Evolutionary conservation across 2,329 filamentous ascomycete species (phyloP).

Genomic region (Dryadomyces quercus-mongolicae): DNA sequence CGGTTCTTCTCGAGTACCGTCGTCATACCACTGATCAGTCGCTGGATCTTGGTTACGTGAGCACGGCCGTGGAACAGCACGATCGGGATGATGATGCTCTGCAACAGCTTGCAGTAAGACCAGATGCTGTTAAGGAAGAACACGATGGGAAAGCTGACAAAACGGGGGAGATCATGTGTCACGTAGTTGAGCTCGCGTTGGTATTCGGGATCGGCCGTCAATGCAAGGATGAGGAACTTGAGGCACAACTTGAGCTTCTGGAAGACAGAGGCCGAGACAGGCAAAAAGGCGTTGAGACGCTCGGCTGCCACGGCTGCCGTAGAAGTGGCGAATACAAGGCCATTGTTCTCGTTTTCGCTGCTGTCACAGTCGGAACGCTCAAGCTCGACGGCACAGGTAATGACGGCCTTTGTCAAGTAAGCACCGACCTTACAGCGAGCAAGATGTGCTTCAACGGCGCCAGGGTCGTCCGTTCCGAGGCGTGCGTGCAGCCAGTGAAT

Average conservation of each 20-base stretch:
- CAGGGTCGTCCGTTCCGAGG: not conserved
- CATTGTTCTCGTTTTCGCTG: not conserved
- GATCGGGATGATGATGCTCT: conserved; percentile 7
- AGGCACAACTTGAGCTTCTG: conserved; percentile 2
- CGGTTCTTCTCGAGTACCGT: conserved; percentile 9
- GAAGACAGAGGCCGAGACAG: not conserved
- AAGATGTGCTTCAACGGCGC: conserved; percentile 2
- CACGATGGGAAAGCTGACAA: conserved; percentile 20
- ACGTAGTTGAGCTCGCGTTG: conserved; percentile 28
- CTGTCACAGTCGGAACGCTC: not conserved
- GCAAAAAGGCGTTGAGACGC: not conserved
- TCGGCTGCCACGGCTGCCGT: not conserved
- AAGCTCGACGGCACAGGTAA: not conserved
- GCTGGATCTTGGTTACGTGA: conserved; percentile 24
- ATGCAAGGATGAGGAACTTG: conserved; percentile 28
- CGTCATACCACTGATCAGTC: conserved; percentile 13
- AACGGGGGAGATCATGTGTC: not conserved
- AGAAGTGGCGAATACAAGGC: not conserved
- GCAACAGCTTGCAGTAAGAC: conserved; percentile 9
- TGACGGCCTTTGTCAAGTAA: not conserved
- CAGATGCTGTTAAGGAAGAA: conserved; percentile 18
- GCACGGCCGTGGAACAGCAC: conserved; percentile 22
- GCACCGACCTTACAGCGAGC: conserved; percentile 8
- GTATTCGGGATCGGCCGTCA: conserved; percentile 30
- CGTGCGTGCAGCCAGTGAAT: conserved; percentile 1